phyloP scores from a whole-genome alignment of 2,329 filamentous ascomycete genomes.

The Amylocarpus encephaloides region DNA sequence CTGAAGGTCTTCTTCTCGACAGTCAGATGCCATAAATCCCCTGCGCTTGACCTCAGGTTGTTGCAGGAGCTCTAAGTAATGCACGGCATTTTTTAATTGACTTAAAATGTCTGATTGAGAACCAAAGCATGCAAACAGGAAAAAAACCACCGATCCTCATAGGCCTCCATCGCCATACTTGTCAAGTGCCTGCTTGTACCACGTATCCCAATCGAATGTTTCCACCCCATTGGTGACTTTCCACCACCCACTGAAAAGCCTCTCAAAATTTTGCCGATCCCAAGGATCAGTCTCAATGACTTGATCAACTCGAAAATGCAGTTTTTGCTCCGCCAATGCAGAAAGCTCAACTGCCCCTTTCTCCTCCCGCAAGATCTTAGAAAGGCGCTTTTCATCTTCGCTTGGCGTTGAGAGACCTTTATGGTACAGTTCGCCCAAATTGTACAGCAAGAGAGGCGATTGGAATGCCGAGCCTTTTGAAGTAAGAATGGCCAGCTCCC shows the following conservation, averaged over 20 bases:
- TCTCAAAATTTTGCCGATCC: conserved; percentile 5
- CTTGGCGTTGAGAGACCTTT: conserved; percentile 6
- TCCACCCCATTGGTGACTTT: conserved; percentile 3
- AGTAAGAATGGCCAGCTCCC: conserved; percentile 1
- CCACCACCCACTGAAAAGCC: conserved; percentile 6
- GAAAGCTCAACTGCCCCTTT: conserved; percentile 4
- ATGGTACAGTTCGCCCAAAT: conserved; percentile 5
- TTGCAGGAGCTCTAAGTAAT: too few relatives aligned
- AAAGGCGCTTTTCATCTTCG: conserved; percentile 5
- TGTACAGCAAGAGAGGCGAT: conserved; percentile 5
- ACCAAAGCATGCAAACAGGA: conserved; percentile 4
- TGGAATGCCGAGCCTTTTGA: conserved; percentile 6
- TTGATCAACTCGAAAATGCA: conserved; percentile 6
- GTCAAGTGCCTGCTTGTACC: conserved; percentile 3
- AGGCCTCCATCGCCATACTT: conserved; percentile 6
- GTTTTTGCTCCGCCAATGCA: conserved; percentile 4
- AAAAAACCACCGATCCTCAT: conserved; percentile 3
- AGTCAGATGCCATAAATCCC: too few relatives aligned
- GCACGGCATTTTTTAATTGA: background rate
- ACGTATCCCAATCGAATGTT: conserved; percentile 6
- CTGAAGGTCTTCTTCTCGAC: too few relatives aligned
- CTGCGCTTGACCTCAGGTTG: too few relatives aligned
- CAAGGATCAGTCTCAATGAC: conserved; percentile 8
- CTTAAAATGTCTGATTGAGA: background rate
- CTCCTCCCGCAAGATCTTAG: conserved; percentile 5